These are phyloP conservation scores for Chenopodium quinoa DNA, from an alignment of 148 eudicot species.

Conservation along the genomic window DNA sequence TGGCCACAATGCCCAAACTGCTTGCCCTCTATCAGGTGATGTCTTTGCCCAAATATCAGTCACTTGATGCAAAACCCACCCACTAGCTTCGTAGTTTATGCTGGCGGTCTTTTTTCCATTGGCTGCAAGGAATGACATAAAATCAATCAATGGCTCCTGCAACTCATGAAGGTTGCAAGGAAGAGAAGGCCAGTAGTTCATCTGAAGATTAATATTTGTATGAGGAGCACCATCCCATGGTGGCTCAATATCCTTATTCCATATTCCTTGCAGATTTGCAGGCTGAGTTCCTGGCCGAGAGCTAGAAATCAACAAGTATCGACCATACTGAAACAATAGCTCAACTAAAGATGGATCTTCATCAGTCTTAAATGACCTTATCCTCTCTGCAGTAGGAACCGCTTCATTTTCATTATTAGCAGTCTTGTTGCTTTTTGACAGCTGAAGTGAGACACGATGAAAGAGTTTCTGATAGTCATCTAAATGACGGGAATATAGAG, in stretches of 20 bases:
- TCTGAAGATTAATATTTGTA: conserved; percentile 84
- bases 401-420: conserved; percentile 2
- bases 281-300: conserved; percentile 84
- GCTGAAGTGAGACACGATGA: conserved; percentile 69
- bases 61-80: conserved; percentile 83
- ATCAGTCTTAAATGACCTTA: conserved; percentile 59
- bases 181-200: conserved; percentile 96
- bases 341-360: conserved; percentile 93
- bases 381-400: conserved; percentile 62
- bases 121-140: conserved; percentile 52
- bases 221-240: conserved; percentile 95
- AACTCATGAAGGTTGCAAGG: conserved; percentile 78
- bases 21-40: conserved; percentile 60
- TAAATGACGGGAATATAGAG: conserved; percentile 68
- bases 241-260: conserved; percentile 70
- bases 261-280: conserved; percentile 85
- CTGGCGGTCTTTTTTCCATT: conserved; percentile 75
- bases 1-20: conserved; percentile 93
- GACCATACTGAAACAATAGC: conserved; percentile 83
- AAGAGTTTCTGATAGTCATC: conserved; percentile 79
- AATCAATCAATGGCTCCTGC: conserved; percentile 78
- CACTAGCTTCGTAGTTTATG: conserved; percentile 70
- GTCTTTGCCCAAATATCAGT: conserved; percentile 94
- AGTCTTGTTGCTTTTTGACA: conserved; percentile 47
- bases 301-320: conserved; percentile 76